These are phyloP conservation scores for Posidonia oceanica DNA, from an alignment of 116 monocot genomes.

Conservation along the genomic window DNA sequence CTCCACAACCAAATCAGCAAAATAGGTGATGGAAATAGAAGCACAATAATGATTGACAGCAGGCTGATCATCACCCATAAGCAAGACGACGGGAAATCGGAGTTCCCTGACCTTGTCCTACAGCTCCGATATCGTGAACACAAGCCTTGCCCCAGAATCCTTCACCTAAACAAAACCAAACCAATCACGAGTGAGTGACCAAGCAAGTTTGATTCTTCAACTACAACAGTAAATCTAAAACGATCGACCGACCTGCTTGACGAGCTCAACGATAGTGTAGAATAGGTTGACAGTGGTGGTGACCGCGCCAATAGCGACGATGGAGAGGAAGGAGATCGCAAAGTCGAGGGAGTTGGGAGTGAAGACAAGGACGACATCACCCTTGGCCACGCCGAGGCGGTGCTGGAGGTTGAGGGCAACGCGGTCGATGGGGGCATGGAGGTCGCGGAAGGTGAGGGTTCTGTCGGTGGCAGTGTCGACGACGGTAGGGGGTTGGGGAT, in stretches of 20 bases:
- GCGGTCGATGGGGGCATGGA: conserved; percentile 33
- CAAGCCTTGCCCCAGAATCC: conserved; percentile 4
- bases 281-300: conserved; percentile 48
- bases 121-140: conserved; percentile 1
- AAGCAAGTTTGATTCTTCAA: neutral
- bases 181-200: neutral
- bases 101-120: conserved; percentile 1
- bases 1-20: conserved; percentile 1
- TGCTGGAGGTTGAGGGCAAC: conserved; percentile 33
- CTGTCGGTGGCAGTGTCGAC: conserved; percentile 27
- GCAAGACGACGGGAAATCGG: neutral
- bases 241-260: conserved; percentile 37
- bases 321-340: conserved; percentile 32
- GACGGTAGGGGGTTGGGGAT: conserved; percentile 41
- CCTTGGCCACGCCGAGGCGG: conserved; percentile 23
- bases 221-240: neutral
- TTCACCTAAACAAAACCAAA: neutral
- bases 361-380: conserved; percentile 45
- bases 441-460: conserved; percentile 38
- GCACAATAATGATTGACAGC: neutral
- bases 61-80: neutral
- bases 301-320: conserved; percentile 39
- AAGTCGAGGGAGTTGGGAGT: conserved; percentile 49
- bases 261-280: conserved; percentile 59
- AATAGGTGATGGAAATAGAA: neutral